These are phyloP conservation scores for Acaromyces ingoldii DNA, from an alignment of 1,284 basidiomycete genomes.

Conservation along the genomic window DNA sequence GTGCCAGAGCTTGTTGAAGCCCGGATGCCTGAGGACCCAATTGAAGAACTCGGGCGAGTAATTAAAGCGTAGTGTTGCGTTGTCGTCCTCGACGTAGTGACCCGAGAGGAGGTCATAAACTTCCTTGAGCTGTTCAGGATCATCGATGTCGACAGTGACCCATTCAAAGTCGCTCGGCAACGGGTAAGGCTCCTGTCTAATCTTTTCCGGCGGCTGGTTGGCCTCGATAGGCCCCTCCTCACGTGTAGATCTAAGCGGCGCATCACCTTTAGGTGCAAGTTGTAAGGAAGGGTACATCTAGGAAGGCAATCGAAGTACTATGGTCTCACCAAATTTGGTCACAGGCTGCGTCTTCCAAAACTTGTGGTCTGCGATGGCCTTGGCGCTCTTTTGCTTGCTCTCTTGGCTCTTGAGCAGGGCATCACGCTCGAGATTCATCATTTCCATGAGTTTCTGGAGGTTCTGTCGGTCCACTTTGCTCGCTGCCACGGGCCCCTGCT, in stretches of 20 bases:
- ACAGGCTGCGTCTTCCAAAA: constrained; percentile 64
- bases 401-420: constrained; percentile 35
- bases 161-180: constrained; percentile 92
- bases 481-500: constrained; percentile 33
- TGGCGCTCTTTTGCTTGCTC: constrained; percentile 26
- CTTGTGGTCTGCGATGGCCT: constrained; percentile 44
- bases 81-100: constrained; percentile 96
- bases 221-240: constrained; percentile 83
- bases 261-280: not conserved
- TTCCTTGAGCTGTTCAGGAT: constrained; percentile 77
- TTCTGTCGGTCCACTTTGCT: constrained; percentile 26
- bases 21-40: constrained; percentile 93
- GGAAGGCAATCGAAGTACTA: too few species aligned
- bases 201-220: constrained; percentile 68
- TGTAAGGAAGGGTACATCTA: too few species aligned
- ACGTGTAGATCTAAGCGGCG: constrained; percentile 4
- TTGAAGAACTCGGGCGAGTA: constrained; percentile 90
- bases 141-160: constrained; percentile 74
- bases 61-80: constrained; percentile 90
- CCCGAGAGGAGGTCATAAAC: constrained; percentile 84
- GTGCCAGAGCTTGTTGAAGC: constrained; percentile 85
- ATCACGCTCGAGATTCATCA: constrained; percentile 38
- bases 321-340: constrained; percentile 65
- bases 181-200: constrained; percentile 79
- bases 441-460: constrained; percentile 35